Evolutionary conservation across 495 filamentous ascomycete species (phyloP), one percentile per base, ranked within the genome.

Genomic region (Annulohypoxylon maeteangense): DNA sequence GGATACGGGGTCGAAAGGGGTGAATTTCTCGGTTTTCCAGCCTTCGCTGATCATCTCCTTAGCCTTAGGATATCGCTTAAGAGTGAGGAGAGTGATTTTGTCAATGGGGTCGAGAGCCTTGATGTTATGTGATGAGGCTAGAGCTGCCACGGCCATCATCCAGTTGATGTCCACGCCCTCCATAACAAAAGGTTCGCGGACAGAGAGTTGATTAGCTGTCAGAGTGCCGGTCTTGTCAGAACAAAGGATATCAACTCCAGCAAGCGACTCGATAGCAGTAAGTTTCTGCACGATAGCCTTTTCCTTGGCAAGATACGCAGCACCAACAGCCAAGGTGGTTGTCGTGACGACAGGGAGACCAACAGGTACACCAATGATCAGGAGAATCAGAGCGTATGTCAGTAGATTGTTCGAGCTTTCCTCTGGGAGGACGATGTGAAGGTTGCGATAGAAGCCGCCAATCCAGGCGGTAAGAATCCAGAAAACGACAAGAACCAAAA

Each of bases 231-330:
- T 97, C 86, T 98, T 98, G 81, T 98, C 94, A 27, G 94, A 98
- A 84, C 94, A 98, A 68, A 97, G 89, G 77, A 97, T 95, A 82
- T 97, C 93, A 56, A 97, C 94, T 82, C 92, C 94, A 73, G 94
- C 94, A 64, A 97, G 85, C n/a, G 94, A 97, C 82, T 97, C 94
- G 71, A 97, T 97, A 62, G 94, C 94, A 40, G 92, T 94, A 56
- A 97, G 87, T 83, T 97, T 97, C 82, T 97, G 94, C 72, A 97
- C 94, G 75, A 97, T 97, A 23, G 94, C 94, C 80, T 96, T 93
- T 84, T 96, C 94, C 82, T 92, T 94, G 54, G 94, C 94, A 66
- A 97, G 85, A 78, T 97, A 97, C 32, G 92, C 93, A 70, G 94
- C 94, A 78, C 94, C 94, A 71, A 97, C 94, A 80, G 94, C 93